These are phyloP conservation scores for Nitzschia palea DNA, from an alignment of 108 stramenopile genomes.

Conservation along the genomic window DNA sequence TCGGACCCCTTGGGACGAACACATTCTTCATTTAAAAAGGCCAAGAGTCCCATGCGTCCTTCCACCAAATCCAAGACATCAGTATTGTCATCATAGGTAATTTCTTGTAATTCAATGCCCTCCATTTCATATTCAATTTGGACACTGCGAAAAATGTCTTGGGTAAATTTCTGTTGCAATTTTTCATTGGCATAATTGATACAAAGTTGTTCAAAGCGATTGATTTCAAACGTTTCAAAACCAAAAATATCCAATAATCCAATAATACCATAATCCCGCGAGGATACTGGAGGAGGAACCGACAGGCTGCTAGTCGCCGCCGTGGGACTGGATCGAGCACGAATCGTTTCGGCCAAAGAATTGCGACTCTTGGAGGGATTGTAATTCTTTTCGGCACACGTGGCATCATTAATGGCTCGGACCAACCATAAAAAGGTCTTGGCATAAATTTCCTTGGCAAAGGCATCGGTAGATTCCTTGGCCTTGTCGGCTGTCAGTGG, in stretches of 20 bases:
- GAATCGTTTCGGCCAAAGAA: background rate
- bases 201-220: constrained; percentile 91
- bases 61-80: constrained; percentile 93
- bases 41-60: constrained; percentile 89
- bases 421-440: constrained; percentile 93
- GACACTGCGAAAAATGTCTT: constrained; percentile 78
- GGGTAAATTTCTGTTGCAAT: constrained; percentile 90
- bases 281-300: background rate
- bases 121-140: constrained; percentile 91
- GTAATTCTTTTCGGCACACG: constrained; percentile 64
- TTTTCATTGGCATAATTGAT: constrained; percentile 98
- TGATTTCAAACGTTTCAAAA: constrained; percentile 91
- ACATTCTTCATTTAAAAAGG: constrained; percentile 97
- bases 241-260: constrained; percentile 96
- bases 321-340: background rate
- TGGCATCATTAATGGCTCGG: constrained; percentile 88
- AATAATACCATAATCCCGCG: constrained; percentile 61
- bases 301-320: background rate
- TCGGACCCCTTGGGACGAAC: constrained; percentile 89
- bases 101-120: constrained; percentile 88
- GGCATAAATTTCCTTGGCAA: constrained; percentile 97
- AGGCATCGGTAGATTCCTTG: constrained; percentile 89
- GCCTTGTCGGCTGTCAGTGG: constrained; percentile 74
- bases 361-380: background rate
- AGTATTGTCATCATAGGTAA: constrained; percentile 93